phyloP scores from a whole-genome alignment of 441 rosid genomes.

The Gossypium davidsonii region DNA sequence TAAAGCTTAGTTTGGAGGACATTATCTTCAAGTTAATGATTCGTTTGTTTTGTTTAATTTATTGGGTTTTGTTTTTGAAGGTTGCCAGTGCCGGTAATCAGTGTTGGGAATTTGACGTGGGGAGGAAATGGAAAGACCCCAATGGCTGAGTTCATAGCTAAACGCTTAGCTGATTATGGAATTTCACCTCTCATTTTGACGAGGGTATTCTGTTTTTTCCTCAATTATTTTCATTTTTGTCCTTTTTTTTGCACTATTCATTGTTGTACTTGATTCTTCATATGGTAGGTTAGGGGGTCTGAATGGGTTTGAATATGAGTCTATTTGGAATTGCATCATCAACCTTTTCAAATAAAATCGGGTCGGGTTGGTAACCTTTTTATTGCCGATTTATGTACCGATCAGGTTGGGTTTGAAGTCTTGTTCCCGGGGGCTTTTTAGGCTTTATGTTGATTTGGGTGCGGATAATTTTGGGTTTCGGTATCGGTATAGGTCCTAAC shows the following conservation, averaged over 20 bases:
- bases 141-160: conserved; percentile 69
- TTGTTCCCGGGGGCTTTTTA: background rate
- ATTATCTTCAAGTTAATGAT: background rate
- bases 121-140: conserved; percentile 96
- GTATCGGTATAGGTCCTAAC: background rate
- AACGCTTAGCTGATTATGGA: conserved; percentile 43
- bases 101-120: conserved; percentile 90
- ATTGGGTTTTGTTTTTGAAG: conserved; percentile 30
- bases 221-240: background rate
- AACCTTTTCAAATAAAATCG: background rate
- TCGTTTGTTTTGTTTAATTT: background rate
- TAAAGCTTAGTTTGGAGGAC: background rate
- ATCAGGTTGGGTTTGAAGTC: background rate
- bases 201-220: conserved; percentile 36
- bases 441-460: background rate
- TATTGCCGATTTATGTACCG: background rate
- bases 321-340: background rate
- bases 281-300: background rate
- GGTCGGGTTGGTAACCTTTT: background rate
- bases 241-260: background rate
- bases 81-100: conserved; percentile 73
- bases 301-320: background rate
- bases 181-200: conserved; percentile 73
- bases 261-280: background rate
- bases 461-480: background rate